Percentiles rank a stretch among this genome's conserved stretches.
Conservation (phyloP, 1,139 yeast species). For the Taiozyma onychis region DNA sequence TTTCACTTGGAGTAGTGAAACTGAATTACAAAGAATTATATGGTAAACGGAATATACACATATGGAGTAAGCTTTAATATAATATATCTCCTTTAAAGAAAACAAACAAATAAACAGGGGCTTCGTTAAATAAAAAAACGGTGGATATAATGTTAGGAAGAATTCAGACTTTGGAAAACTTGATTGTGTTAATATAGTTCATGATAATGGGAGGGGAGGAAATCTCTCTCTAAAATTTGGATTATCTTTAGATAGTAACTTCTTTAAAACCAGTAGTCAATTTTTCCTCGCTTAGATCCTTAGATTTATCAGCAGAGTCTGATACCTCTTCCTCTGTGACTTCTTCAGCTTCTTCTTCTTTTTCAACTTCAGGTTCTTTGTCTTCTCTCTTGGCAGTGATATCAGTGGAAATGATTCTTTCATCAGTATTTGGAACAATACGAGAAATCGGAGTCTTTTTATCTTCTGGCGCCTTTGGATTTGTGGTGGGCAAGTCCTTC, state of each 20-base stretch:
- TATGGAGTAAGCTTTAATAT: no score
- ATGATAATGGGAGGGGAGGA: no score
- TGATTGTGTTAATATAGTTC: no score
- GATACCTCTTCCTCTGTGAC: slow-evolving; percentile 5
- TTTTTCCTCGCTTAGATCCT: slow-evolving; percentile 8
- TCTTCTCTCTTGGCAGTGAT: slow-evolving; percentile 9
- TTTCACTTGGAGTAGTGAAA: slow-evolving; percentile 64
- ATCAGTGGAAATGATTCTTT: slow-evolving; percentile 16
- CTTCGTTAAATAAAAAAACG: not conserved
- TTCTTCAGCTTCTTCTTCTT: slow-evolving; percentile 4
- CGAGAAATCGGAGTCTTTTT: slow-evolving; percentile 9
- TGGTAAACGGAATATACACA: slow-evolving; percentile 49
- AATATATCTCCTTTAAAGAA: not conserved
- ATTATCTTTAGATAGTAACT: slow-evolving; percentile 6
- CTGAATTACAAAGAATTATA: slow-evolving; percentile 68
- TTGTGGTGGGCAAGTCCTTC: slow-evolving; percentile 6
- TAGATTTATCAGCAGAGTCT: slow-evolving; percentile 7
- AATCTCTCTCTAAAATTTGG: no score
- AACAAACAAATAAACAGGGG: not conserved
- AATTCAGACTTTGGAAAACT: no score
- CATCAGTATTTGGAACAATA: slow-evolving; percentile 9
- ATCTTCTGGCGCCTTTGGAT: slow-evolving; percentile 2
- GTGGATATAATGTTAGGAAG: not conserved
- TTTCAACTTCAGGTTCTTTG: slow-evolving; percentile 3
- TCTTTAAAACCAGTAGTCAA: slow-evolving; percentile 15